phyloP scores from a whole-genome alignment of 208 protist species.

The Entamoeba histolytica region DNA sequence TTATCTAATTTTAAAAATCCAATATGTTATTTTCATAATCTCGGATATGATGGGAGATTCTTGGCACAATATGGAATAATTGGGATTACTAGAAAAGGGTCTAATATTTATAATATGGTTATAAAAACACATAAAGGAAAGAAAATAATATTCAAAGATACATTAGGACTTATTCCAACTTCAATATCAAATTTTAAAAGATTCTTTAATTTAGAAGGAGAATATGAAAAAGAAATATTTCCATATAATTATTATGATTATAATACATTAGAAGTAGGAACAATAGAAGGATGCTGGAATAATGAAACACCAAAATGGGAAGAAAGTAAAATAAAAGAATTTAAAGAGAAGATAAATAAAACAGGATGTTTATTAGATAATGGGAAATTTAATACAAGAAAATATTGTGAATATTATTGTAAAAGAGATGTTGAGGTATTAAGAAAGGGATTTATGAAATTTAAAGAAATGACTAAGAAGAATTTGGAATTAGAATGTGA shows the following conservation, averaged over 20 bases:
- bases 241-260: not conserved
- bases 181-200: not conserved
- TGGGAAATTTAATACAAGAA: too few species aligned
- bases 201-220: not conserved
- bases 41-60: not conserved
- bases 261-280: not conserved
- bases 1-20: too few species aligned
- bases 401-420: too few species aligned
- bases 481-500: too few species aligned
- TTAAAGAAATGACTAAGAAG: too few species aligned
- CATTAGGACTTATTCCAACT: not conserved
- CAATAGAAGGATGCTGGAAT: not conserved
- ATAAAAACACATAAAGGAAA: not conserved
- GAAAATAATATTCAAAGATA: not conserved
- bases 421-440: too few species aligned
- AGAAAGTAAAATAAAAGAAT: too few species aligned
- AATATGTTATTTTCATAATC: not conserved
- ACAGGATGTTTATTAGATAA: too few species aligned
- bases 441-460: too few species aligned
- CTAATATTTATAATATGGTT: too few species aligned
- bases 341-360: too few species aligned
- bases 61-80: not conserved
- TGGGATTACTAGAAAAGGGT: too few species aligned
- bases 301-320: not conserved
- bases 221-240: not conserved